phyloP scores from a whole-genome alignment of 139 green algal species.

The Chlorella sp. region DNA sequence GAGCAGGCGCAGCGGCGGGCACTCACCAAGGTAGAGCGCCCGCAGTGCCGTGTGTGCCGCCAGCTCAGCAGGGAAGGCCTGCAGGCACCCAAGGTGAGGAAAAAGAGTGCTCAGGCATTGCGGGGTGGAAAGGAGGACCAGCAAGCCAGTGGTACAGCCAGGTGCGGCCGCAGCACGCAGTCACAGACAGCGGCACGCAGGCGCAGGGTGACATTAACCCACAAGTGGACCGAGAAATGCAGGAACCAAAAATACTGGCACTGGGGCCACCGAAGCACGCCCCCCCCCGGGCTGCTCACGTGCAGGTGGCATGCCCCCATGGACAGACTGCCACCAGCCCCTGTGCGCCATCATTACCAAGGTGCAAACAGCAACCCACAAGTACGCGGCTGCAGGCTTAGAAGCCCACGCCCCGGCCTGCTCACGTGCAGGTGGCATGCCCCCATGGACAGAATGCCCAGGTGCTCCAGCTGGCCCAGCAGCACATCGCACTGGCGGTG shows the following conservation, averaged over 20 bases:
- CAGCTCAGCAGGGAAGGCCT: constrained; percentile 31
- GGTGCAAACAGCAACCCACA: too few relatives aligned
- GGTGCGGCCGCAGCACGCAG: neutral
- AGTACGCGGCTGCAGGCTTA: neutral
- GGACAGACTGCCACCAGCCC: neutral
- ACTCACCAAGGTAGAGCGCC: constrained; percentile 25
- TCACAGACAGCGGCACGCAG: neutral
- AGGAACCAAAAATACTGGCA: neutral
- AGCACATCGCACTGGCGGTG: constrained; percentile 35
- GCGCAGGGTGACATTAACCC: too few relatives aligned
- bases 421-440: constrained; percentile 31
- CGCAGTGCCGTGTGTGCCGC: constrained; percentile 1
- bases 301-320: neutral
- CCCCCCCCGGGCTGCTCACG: neutral
- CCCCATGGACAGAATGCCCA: constrained; percentile 31
- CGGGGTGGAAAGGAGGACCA: neutral
- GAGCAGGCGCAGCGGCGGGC: neutral
- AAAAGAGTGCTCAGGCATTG: neutral
- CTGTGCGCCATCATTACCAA: neutral
- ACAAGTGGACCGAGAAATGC: neutral
- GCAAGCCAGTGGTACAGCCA: neutral
- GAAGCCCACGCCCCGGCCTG: neutral
- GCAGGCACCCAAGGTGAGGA: neutral
- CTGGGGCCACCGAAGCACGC: neutral
- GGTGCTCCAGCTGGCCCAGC: constrained; percentile 20